phyloP scores from a whole-genome alignment of 768 basidiomycete species.

The Tylopilus sp. region DNA sequence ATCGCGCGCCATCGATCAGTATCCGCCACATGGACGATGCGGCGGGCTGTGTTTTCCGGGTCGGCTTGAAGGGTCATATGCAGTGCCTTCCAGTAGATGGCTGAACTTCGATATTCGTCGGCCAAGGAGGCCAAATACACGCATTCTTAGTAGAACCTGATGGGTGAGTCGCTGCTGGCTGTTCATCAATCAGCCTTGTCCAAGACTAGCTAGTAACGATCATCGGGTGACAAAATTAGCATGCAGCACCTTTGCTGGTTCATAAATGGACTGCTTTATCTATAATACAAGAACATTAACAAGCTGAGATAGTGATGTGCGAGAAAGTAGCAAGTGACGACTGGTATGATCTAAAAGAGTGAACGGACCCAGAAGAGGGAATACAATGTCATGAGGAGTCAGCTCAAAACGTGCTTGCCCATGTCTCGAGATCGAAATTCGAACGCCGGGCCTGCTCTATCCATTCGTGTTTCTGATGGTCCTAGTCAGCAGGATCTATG shows the following conservation, averaged over 20 bases:
- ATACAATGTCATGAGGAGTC: slow-evolving; percentile 14
- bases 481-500: slow-evolving; percentile 7
- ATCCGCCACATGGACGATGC: too few species aligned
- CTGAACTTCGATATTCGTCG: too few species aligned
- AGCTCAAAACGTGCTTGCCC: slow-evolving; percentile 71
- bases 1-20: too few species aligned
- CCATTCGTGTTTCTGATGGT: slow-evolving; percentile 68
- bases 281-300: slow-evolving; percentile 33
- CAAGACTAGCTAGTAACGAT: neutral
- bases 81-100: too few species aligned
- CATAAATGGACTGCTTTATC: slow-evolving; percentile 15
- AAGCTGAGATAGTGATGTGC: slow-evolving; percentile 30
- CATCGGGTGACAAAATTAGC: neutral
- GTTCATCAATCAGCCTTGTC: neutral
- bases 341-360: slow-evolving; percentile 24
- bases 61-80: too few species aligned
- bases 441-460: slow-evolving; percentile 59
- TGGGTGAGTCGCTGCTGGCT: too few species aligned
- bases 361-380: slow-evolving; percentile 5
- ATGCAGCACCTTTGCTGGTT: neutral
- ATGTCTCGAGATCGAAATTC: slow-evolving; percentile 70
- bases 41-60: too few species aligned
- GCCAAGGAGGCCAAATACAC: too few species aligned
- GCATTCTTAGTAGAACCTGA: too few species aligned
- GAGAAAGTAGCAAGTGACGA: slow-evolving; percentile 26